Evolutionary conservation across 2,329 filamentous ascomycete genomes (phyloP), one percentile per base, ranked within the genome.

Genomic region (Sclerotinia sclerotiorum): DNA sequence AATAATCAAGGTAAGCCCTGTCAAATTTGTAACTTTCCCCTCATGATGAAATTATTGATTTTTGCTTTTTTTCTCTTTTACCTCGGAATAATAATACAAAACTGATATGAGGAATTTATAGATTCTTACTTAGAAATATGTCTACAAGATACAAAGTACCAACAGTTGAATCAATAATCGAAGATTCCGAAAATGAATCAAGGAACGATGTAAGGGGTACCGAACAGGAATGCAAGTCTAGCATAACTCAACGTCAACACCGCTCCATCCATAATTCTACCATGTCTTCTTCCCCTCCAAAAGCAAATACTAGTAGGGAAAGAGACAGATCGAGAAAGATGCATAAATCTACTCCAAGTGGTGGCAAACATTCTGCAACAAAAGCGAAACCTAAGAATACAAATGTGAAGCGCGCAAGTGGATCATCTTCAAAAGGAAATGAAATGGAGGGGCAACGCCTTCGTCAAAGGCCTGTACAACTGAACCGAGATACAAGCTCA

Each of bases 141-240:
- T 61, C 75, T 29, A 69, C 73, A 15, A 74, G 70, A 69, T 76
- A 77, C 64, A 73, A 51, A 44, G 58, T 65, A 64, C 72, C 75
- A 69, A 71, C 73, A 11, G 66, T 75, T 54, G 73, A 75, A 69
- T 64, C 73, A 44, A 78, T 77, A 24, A 61, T 73, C 42, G 76
- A 77, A 61, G 70, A 73, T 56, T 72, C 72, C 35, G 75, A 76
- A 54, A 73, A 76, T 71, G 74, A 74, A 67, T 64, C 71, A 68
- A 71, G 69, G 61, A 68, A 61, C n/a, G 68, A 68, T 55, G 55
- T 73, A 64, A 74, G 67, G 68, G 68, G 55, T 32, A 68, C 58
- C 48, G 70, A 71, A 39, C 67, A 69, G 29, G 69, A 69, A 29
- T 65, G 60, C 39, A 44, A 65, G n/a, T 67, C 54, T 39, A 69